Conservation (phyloP, 768 basidiomycete genomes). For the Suillus hirtellus region DNA sequence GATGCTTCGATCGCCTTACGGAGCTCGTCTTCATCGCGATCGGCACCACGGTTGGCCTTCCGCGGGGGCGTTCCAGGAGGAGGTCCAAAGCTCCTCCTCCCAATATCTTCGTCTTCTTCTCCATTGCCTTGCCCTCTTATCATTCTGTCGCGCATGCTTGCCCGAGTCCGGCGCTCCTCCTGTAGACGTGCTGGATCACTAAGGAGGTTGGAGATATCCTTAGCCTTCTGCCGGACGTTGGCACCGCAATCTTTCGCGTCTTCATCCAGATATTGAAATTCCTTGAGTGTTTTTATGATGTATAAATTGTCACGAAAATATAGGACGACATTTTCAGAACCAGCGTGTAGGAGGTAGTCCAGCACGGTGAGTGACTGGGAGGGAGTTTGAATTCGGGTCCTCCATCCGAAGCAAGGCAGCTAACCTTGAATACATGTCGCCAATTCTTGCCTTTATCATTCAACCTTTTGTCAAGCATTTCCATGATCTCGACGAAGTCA, state of each 20-base stretch:
- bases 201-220: slow-evolving; percentile 95
- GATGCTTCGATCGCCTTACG: slow-evolving; percentile 87
- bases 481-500: slow-evolving; percentile 99
- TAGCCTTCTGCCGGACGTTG: slow-evolving; percentile 97
- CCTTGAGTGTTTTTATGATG: slow-evolving; percentile 97
- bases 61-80: slow-evolving; percentile 18
- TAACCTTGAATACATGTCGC: slow-evolving; percentile 98
- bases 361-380: slow-evolving; percentile 84
- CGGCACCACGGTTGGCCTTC: slow-evolving; percentile 22
- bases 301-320: slow-evolving; percentile 98
- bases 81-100: slow-evolving; percentile 11
- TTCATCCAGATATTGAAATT: slow-evolving; percentile 97
- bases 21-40: slow-evolving; percentile 81
- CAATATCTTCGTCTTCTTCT: slow-evolving; percentile 34
- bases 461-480: slow-evolving; percentile 97
- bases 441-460: slow-evolving; percentile 99
- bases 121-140: slow-evolving; percentile 55
- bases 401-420: slow-evolving; percentile 18
- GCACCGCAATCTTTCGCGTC: slow-evolving; percentile 96
- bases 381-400: slow-evolving; percentile 1
- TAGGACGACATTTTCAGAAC: slow-evolving; percentile 97
- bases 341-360: slow-evolving; percentile 94
- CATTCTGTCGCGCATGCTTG: slow-evolving; percentile 96
- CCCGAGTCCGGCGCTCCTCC: slow-evolving; percentile 80
- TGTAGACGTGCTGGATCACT: slow-evolving; percentile 83